Base-by-base conservation (phyloP, 163 green algal genomes). In the Chloromonas sp. region DNA sequence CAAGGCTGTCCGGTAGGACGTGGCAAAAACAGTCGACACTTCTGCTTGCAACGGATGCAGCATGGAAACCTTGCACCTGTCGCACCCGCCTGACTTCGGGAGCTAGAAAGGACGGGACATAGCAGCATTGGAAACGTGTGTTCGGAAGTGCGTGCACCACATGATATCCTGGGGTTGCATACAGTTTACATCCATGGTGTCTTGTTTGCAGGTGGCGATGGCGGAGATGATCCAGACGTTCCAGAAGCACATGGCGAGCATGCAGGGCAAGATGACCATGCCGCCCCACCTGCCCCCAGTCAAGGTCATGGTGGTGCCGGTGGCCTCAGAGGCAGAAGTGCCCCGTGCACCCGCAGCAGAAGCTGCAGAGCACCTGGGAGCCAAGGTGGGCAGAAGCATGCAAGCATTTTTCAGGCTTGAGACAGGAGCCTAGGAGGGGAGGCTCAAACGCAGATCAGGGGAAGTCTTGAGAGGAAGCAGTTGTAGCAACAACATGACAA, bases 311-410 rank as follows among this genome's bases (percentile, higher is more conserved):
- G 85, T 94, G 58, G 71, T 87, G 61, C 87, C 87, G 60, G 91
- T 92, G 66, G 84, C 85, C 61, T 85, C 13, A 36, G 89, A 93
- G 90, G 87, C 82, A 0, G 90, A 95, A 13, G 93, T 94, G 83
- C 92, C 92, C 59, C 83, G 85, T 58, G 86, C 89, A 5, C 93
- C 91, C 3, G 82, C 86, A 61, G 91, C 93, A 58, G 93, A 95
- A 85, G 71, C 86, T 59, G 80, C 14, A 15, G n/a, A 82, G 78
- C 36, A 36, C 36, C 78, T 82, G 36, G 78, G 2, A 2, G 15
- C 66, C 57, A 3, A 62, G 78, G 58, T 85, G 60, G 81, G 70
- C 8, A 66, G 71, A 74, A 36, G 36, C 36, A 36, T 36, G 36
- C 36, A 36, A 36, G 36, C 36, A 36, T 36, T 36, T 36, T 36